Conservation (phyloP, 2,329 filamentous ascomycete species). For the Exophiala dermatitidis region DNA sequence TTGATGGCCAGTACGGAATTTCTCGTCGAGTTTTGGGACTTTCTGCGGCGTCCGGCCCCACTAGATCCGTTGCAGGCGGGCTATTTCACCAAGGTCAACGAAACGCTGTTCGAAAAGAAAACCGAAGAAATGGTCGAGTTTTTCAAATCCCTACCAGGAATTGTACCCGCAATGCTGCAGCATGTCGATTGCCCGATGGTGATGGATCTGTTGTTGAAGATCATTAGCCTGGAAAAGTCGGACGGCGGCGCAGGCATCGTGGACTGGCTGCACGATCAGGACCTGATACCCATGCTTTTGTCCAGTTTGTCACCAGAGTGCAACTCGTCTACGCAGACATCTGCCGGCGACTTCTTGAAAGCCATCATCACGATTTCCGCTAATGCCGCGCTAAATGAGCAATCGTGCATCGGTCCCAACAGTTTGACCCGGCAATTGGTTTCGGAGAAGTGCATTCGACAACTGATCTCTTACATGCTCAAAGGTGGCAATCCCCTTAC, state of each 20-base stretch:
- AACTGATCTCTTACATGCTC: conserved; percentile 86
- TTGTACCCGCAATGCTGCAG: conserved; percentile 76
- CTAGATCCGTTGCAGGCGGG: conserved; percentile 89
- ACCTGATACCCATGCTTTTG: conserved; percentile 78
- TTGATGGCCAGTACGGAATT: conserved; percentile 76
- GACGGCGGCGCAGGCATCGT: conserved; percentile 89
- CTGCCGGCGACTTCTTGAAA: conserved; percentile 94
- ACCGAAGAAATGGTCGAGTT: conserved; percentile 94
- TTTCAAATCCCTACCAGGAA: conserved; percentile 73
- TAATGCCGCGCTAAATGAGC: conserved; percentile 95
- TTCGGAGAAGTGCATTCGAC: conserved; percentile 72
- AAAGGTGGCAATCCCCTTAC: conserved; percentile 88
- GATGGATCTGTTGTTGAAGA: conserved; percentile 94
- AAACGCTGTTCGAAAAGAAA: conserved; percentile 95
- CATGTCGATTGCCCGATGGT: conserved; percentile 97
- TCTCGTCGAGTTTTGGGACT: conserved; percentile 82
- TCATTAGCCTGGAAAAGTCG: conserved; percentile 88
- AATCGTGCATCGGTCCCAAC: conserved; percentile 97
- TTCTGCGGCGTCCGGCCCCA: conserved; percentile 73
- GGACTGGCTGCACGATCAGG: conserved; percentile 88
- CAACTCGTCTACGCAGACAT: conserved; percentile 85
- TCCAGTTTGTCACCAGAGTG: conserved; percentile 80
- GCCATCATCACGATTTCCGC: conserved; percentile 98
- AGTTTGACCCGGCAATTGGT: conserved; percentile 92
- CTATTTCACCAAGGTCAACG: conserved; percentile 98